phyloP scores from a whole-genome alignment of 164 flowering plant species.

The Aristolochia californica region DNA sequence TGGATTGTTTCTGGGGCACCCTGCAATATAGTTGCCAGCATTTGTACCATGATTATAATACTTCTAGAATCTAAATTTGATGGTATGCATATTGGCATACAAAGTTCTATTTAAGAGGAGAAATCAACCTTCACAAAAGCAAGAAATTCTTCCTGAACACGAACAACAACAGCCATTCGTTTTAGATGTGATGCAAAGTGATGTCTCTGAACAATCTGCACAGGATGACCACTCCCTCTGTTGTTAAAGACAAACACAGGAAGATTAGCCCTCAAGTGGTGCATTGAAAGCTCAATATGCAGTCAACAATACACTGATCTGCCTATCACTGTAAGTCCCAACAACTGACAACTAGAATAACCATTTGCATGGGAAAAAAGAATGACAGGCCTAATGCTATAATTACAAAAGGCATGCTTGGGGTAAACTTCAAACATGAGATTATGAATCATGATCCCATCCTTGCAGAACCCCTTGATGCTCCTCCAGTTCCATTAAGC shows the following conservation, averaged over 20 bases:
- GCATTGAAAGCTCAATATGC: too few species aligned
- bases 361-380: too few species aligned
- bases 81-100: background rate
- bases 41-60: too few species aligned
- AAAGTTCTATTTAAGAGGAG: background rate
- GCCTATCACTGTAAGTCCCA: too few species aligned
- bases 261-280: background rate
- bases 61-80: background rate
- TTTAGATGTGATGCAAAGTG: conserved; percentile 97
- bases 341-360: too few species aligned
- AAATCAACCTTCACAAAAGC: conserved; percentile 83
- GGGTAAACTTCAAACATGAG: too few species aligned
- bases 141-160: conserved; percentile 73
- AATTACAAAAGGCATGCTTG: too few species aligned
- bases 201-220: conserved; percentile 89
- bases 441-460: too few species aligned
- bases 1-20: conserved; percentile 98
- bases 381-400: too few species aligned
- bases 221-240: conserved; percentile 71
- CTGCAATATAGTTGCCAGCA: conserved; percentile 25
- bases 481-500: too few species aligned
- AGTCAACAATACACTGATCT: too few species aligned
- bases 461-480: too few species aligned
- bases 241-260: conserved; percentile 4
- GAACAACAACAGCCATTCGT: conserved; percentile 95